These are phyloP conservation scores for Thyridium curvatum DNA, from an alignment of 2,329 filamentous ascomycete genomes.

Conservation along the genomic window DNA sequence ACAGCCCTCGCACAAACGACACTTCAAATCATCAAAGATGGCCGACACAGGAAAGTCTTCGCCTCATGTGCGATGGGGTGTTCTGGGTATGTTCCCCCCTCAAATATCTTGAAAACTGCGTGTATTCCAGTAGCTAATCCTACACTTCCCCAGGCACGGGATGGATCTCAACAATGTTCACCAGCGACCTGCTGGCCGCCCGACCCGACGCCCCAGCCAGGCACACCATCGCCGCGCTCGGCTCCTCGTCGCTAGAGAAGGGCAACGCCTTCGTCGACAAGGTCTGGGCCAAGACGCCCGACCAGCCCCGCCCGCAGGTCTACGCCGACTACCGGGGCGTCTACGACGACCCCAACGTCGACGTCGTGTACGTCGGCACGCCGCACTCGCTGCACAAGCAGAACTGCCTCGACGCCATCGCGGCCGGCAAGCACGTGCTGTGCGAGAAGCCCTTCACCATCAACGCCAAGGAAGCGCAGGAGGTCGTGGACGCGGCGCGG, in stretches of 20 bases:
- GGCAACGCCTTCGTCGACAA: conserved; percentile 28
- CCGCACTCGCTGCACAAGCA: conserved; percentile 26
- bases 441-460: conserved; percentile 29
- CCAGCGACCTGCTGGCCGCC: no score
- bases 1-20: no score
- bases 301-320: conserved; percentile 2
- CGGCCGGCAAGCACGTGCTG: conserved; percentile 26
- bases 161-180: no score
- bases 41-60: no score
- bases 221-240: conserved; percentile 30
- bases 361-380: conserved; percentile 28
- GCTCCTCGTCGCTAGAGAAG: conserved; percentile 25
- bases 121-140: no score
- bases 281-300: conserved; percentile 6
- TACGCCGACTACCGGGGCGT: conserved; percentile 23
- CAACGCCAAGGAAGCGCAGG: conserved; percentile 18
- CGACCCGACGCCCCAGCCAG: conserved; percentile 23
- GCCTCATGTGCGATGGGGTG: no score
- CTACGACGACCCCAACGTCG: conserved; percentile 21
- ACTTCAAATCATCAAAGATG: no score
- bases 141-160: no score
- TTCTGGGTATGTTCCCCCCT: no score
- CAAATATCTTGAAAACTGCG: no score
- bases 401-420: conserved; percentile 24
- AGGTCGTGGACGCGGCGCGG: conserved; percentile 18